Evolutionary conservation across 2,329 filamentous ascomycete genomes (phyloP).

Genomic region (Arthrobotrys iridis): DNA sequence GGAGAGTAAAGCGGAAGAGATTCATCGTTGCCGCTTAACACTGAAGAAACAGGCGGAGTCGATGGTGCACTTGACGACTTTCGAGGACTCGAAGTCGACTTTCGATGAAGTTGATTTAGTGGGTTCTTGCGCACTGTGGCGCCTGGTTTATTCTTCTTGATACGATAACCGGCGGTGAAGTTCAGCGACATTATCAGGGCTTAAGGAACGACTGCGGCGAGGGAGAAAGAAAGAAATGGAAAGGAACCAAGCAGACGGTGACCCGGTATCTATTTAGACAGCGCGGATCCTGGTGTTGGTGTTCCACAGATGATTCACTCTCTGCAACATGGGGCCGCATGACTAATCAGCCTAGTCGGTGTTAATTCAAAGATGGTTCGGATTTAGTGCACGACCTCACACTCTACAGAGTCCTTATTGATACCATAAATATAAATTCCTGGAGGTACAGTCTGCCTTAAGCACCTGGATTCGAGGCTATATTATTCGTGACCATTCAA

Average conservation of each 20-base stretch:
- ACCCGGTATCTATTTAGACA: not conserved
- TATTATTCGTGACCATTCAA: no score
- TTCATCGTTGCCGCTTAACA: not conserved
- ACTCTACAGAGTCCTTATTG: no score
- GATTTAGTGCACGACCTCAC: no score
- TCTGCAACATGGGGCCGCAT: not conserved
- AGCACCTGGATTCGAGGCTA: no score
- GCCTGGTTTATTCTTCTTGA: slow-evolving; percentile 31
- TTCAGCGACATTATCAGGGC: slow-evolving; percentile 22
- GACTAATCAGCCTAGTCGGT: slow-evolving; percentile 1
- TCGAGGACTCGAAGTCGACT: slow-evolving; percentile 14
- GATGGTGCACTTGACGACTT: slow-evolving; percentile 18
- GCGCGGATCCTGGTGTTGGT: not conserved
- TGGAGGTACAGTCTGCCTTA: no score
- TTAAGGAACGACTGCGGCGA: not conserved
- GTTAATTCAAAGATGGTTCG: not conserved
- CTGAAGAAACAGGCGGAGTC: not conserved
- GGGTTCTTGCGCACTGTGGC: slow-evolving; percentile 38
- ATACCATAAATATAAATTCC: no score
- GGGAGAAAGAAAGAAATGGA: not conserved
- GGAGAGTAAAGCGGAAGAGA: slow-evolving; percentile 6
- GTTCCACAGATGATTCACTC: slow-evolving; percentile 2
- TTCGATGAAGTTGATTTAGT: slow-evolving; percentile 41
- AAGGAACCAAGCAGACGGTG: not conserved
- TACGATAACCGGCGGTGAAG: slow-evolving; percentile 22